phyloP scores from a whole-genome alignment of 371 early-diverging fungal genomes.

The Mortierella sp. region DNA sequence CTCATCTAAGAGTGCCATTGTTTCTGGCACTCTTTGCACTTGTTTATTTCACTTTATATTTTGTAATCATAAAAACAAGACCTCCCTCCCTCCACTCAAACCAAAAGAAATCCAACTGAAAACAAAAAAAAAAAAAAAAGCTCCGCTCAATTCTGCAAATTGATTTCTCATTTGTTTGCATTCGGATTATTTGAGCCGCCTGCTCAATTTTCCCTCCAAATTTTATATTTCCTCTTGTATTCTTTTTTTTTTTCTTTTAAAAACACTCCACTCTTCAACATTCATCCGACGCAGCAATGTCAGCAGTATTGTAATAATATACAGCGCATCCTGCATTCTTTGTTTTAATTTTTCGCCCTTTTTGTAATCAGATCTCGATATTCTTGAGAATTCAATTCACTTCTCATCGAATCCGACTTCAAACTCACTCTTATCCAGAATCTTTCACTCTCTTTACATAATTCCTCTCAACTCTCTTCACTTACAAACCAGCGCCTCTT shows the following conservation, averaged over 20 bases:
- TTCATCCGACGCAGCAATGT: slow-evolving; percentile 16
- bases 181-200: slow-evolving; percentile 11
- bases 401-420: slow-evolving; percentile 8
- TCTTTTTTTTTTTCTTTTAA: slow-evolving; percentile 8
- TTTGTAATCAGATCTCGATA: slow-evolving; percentile 3
- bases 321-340: not conserved
- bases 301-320: slow-evolving; percentile 9
- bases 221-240: not conserved
- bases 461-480: not conserved
- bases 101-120: not conserved
- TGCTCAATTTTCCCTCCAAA: slow-evolving; percentile 7
- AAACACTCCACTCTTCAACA: not conserved
- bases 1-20: slow-evolving; percentile 1
- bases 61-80: not conserved
- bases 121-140: not conserved
- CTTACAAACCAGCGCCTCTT: not conserved
- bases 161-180: slow-evolving; percentile 17
- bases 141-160: slow-evolving; percentile 3
- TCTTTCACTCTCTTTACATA: not conserved
- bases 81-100: not conserved
- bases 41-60: not conserved
- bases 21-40: not conserved
- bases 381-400: not conserved
- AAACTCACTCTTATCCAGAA: not conserved
- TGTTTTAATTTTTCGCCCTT: slow-evolving; percentile 5